Base-by-base conservation (phyloP, 805 yeast species). In the Tetrapisispora fleetii region DNA sequence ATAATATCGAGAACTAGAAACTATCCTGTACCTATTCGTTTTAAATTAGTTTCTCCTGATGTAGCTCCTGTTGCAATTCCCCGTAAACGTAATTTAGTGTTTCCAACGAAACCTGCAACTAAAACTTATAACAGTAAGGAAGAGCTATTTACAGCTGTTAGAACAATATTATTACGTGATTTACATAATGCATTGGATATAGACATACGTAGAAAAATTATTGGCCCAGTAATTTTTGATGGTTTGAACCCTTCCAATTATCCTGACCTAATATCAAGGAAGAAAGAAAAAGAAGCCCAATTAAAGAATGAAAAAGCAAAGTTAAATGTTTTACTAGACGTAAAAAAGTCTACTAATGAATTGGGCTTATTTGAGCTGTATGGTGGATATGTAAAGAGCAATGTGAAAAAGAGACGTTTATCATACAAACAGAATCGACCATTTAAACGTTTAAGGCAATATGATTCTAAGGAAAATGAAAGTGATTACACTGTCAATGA, bases 171-270 rank as follows among this genome's bases (percentile, higher is more conserved):
- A 43, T 60, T 81, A 24, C 78, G 76, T 48, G 95, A 88, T 54
- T 72, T 88, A 45, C 78, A 78, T 50, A 68, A 70, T 11, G 79
- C 81, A 43, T 62, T 88, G 41, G 67, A 79, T 19, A 82, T 83
- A 51, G 95, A 88, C 65, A 76, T 88, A 22, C 72, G 85, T 54
- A 91, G 81, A 57, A 76, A 87, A 51, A 67, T 85, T 3, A 75
- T 86, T 22, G 89, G 85, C 0, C 87, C 93, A 0, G 71, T 74
- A 1, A 76, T 88, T 17, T 70, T 84, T 47, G 81, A 81, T 30
- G 65, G 75, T 18, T 69, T 88, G 54, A 75, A 77, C 49, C 81
- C 80, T 37, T 77, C 75, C 4, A 74, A 74, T 37, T 83, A 76
- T 58, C 83, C 86, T 1, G 75, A 73, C 3, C 59, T 68, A 22